Conservation (phyloP, 768 basidiomycete genomes). For the Cystofilobasidium ferigula region DNA sequence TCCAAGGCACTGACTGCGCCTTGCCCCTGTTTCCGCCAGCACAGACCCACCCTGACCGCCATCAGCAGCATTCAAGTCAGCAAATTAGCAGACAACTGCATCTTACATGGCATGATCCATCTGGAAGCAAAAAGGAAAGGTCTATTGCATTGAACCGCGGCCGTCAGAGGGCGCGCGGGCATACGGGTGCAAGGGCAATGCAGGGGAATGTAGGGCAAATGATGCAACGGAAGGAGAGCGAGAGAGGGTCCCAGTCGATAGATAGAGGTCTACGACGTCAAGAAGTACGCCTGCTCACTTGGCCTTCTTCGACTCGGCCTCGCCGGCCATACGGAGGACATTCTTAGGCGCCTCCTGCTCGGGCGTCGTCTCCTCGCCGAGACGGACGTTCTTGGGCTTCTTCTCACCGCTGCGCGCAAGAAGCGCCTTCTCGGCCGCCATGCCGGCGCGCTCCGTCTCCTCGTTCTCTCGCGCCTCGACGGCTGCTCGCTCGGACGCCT, state of each 20-base stretch:
- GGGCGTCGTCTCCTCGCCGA: slow-evolving; percentile 26
- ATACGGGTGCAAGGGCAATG: too few relatives aligned
- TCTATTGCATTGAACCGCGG: too few relatives aligned
- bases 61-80: too few relatives aligned
- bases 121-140: too few relatives aligned
- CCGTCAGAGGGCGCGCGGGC: too few relatives aligned
- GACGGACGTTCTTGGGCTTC: slow-evolving; percentile 11
- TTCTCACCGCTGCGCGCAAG: slow-evolving; percentile 18
- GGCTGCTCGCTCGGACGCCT: slow-evolving; percentile 30
- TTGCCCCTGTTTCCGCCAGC: too few relatives aligned
- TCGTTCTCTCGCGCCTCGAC: slow-evolving; percentile 18
- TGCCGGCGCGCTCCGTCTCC: slow-evolving; percentile 28
- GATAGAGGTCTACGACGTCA: neutral
- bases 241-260: neutral
- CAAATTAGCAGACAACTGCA: too few relatives aligned
- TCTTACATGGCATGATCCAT: too few relatives aligned
- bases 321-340: slow-evolving; percentile 56
- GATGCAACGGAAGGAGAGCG: too few relatives aligned
- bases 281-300: slow-evolving; percentile 31
- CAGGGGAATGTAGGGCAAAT: too few relatives aligned
- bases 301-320: slow-evolving; percentile 53
- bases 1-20: too few relatives aligned
- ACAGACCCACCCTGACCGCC: too few relatives aligned
- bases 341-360: slow-evolving; percentile 50
- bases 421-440: slow-evolving; percentile 20